Evolutionary conservation across 345 rosid genomes (phyloP), one percentile per base, ranked within the genome.

Genomic region (Arabidopsis arenosa): DNA sequence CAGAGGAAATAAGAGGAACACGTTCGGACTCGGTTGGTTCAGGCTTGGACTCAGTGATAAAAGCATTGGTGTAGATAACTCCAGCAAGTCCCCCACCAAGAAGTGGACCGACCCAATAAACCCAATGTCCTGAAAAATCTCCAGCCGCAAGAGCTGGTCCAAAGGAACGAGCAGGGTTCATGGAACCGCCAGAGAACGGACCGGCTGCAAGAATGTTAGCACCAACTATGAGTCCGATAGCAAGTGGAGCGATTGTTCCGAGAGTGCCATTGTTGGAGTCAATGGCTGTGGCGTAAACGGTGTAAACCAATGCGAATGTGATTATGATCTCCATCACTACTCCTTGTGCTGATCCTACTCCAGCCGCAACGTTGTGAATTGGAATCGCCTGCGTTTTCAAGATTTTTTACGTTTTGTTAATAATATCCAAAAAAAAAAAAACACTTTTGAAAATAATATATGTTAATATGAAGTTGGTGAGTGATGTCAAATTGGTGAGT

Each of bases 101-200:
- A 9, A 93, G 92, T 21, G 97, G 95, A 5, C 97, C 97, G 17
- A 83, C 93, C 98, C 97, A 93, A 74, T 93, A 90, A 85, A 90
- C 86, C 93, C 93, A 93, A 76, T 89, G 90, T 75, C 84, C 96
- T 0, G 80, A 81, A 82, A 81, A 93, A 76, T 90, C 82, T 1
- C 93, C 88, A 8, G 92, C 87, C 1, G 55, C 93, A 23, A 93
- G 90, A 0, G 97, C 95, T 4, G 95, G 97, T 30, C 98, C 98
- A 33, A 93, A 93, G 9, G 96, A 89, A 1, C 95, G 88, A 26
- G 96, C 98, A 1, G 98, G 95, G 86, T 93, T 93, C 98, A 90
- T 93, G 65, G 98, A 89, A 37, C 93, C 97, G 0, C 95, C 97
- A 0, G 93, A 89, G 83, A 93, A 93, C 17, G 98, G 96, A 43